Evolutionary conservation across 1,139 yeast species (phyloP).

Genomic region (Candida dubliniensis): DNA sequence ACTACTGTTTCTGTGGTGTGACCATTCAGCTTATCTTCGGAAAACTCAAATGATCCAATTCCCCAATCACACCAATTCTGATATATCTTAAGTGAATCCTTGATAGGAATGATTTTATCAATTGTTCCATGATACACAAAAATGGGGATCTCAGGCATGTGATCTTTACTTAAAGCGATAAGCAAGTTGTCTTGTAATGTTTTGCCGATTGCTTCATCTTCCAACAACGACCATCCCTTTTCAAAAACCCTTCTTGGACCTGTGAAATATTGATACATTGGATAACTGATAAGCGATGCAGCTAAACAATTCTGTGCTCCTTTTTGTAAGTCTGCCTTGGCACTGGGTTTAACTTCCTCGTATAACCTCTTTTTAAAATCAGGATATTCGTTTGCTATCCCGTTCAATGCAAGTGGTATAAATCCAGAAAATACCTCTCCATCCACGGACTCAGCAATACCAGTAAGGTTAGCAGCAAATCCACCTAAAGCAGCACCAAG

Average conservation of each 20-base stretch:
- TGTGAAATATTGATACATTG: conserved; percentile 9
- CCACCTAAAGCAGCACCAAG: conserved; percentile 39
- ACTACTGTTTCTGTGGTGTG: conserved; percentile 26
- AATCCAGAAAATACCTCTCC: conserved; percentile 29
- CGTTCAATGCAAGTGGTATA: conserved; percentile 27
- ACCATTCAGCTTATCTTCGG: conserved; percentile 26
- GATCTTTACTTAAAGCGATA: conserved; percentile 14
- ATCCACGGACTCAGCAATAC: conserved; percentile 26
- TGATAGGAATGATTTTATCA: conserved; percentile 31
- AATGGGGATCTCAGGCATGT: conserved; percentile 32
- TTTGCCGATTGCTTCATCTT: conserved; percentile 13
- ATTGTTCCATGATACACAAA: conserved; percentile 34
- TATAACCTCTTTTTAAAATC: conserved; percentile 7
- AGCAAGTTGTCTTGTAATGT: conserved; percentile 24
- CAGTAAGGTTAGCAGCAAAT: conserved; percentile 25
- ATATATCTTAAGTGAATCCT: conserved; percentile 25
- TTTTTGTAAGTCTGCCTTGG: neutral
- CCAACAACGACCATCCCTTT: conserved; percentile 20
- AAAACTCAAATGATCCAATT: conserved; percentile 30
- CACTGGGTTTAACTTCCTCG: conserved; percentile 1
- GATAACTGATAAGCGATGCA: neutral
- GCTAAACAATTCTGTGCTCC: conserved; percentile 7
- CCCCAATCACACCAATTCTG: conserved; percentile 35
- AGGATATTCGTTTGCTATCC: conserved; percentile 29
- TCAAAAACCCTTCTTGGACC: conserved; percentile 1